These are phyloP conservation scores for Neophaeococcomyces aloes DNA, from an alignment of 2,329 filamentous ascomycete species.

Conservation along the genomic window DNA sequence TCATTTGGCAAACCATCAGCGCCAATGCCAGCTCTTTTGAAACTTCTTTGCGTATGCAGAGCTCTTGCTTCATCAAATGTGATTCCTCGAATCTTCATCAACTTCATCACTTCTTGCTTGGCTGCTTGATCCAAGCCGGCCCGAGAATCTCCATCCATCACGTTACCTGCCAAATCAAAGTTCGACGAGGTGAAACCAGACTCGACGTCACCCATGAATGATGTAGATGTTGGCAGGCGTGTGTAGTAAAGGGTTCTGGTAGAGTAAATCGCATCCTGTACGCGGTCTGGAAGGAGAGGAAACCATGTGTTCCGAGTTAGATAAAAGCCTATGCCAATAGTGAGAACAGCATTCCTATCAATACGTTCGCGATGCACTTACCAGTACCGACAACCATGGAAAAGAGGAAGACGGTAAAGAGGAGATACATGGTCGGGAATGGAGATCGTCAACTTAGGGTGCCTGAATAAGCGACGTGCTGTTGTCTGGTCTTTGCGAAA, in stretches of 20 bases:
- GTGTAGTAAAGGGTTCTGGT: conserved; percentile 58
- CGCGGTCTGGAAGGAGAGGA: conserved; percentile 46
- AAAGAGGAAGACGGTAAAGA: conserved; percentile 66
- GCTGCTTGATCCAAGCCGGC: conserved; percentile 68
- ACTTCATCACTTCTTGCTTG: conserved; percentile 71
- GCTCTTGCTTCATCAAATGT: conserved; percentile 85
- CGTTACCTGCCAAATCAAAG: conserved; percentile 73
- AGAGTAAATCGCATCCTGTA: conserved; percentile 27
- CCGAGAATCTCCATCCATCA: conserved; percentile 66
- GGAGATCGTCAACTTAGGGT: neutral
- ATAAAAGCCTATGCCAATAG: conserved; percentile 55
- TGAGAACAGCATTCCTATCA: conserved; percentile 7
- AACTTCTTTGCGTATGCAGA: conserved; percentile 73
- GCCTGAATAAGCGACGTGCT: neutral
- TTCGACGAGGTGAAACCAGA: conserved; percentile 70
- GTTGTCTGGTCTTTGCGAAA: too few relatives aligned
- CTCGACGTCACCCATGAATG: conserved; percentile 77
- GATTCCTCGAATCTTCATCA: conserved; percentile 79
- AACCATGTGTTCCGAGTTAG: conserved; percentile 71
- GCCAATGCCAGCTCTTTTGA: conserved; percentile 78
- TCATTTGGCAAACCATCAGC: conserved; percentile 79
- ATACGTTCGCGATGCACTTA: conserved; percentile 30
- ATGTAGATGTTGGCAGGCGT: conserved; percentile 52
- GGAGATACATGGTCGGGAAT: conserved; percentile 58
- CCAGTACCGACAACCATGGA: conserved; percentile 61